Conservation (phyloP, 78 protist genomes). For the Isochrysis galbana region DNA sequence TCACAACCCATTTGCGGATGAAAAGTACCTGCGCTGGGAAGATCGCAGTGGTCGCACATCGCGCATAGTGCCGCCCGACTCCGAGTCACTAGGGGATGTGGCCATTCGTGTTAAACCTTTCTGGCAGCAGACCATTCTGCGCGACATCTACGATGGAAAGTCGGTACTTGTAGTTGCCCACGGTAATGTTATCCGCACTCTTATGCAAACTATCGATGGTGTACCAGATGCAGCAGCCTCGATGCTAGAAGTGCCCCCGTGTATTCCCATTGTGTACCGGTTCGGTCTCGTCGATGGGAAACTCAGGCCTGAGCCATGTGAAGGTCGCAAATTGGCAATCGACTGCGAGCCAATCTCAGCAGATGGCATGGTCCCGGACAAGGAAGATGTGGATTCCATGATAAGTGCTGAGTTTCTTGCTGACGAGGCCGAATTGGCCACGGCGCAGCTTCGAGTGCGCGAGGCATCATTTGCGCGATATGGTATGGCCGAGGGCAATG, state of each 20-base stretch:
- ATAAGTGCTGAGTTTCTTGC: too few relatives aligned
- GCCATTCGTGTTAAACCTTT: background rate
- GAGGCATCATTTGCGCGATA: too few relatives aligned
- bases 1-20: background rate
- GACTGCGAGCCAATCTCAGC: too few relatives aligned
- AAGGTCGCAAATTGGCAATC: too few relatives aligned
- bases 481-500: too few relatives aligned
- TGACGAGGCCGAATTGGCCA: too few relatives aligned
- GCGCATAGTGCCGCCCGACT: background rate
- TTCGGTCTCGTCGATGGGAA: background rate
- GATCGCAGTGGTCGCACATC: background rate
- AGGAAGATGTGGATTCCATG: too few relatives aligned
- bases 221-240: background rate
- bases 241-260: background rate
- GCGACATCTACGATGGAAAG: background rate
- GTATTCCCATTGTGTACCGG: background rate
- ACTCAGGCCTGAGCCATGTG: background rate
- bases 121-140: background rate
- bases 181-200: background rate
- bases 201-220: background rate
- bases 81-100: background rate
- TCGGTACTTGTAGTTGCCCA: constrained; percentile 5
- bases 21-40: background rate
- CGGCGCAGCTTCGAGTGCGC: too few relatives aligned
- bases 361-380: too few relatives aligned